Evolutionary conservation across 1,139 yeast genomes (phyloP), one percentile per base, ranked within the genome.

Genomic region (Sugiyamaella novakii): DNA sequence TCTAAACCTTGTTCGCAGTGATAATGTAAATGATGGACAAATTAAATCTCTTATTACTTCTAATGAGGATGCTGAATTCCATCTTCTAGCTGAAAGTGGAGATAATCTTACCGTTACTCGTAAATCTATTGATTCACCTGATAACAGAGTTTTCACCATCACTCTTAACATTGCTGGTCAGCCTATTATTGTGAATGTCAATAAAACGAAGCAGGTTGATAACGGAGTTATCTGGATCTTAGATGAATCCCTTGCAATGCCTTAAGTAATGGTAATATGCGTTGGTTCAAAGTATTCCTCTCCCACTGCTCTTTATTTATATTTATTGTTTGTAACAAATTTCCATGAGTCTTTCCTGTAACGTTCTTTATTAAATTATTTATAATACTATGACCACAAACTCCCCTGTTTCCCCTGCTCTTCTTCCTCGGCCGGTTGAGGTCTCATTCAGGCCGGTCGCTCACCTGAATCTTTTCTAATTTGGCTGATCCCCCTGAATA

Each of bases 211-310:
- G 19, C 51, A 49, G 35, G 61, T 59, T 8, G 58, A 57, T 31
- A 64, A 64, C 43, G 68, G 68, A 1, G 59, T 54, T 14, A 58
- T 64, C 22, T 62, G 63, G 62, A 45, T 57, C 34, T 47, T 58
- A 31, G 61, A 58, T 40, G 41, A 37, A n/a, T 45, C 52, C 5
- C 47, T 57, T 38, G 50, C 49, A 12, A 37, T 43, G 27, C 59
- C 60, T 15, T 55, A 37, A 22, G n/a, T n/a, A n/a, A n/a, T n/a
- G n/a, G n/a, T n/a, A n/a, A n/a, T n/a, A n/a, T n/a, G n/a, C n/a
- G n/a, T n/a, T n/a, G n/a, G n/a, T n/a, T n/a, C n/a, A n/a, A n/a
- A n/a, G n/a, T n/a, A n/a, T n/a, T n/a, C n/a, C n/a, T n/a, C n/a
- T n/a, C n/a, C n/a, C n/a, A n/a, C n/a, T n/a, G n/a, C n/a, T n/a